Evolutionary conservation across 257 asterid genomes (phyloP).

Genomic region (Solanum acaule): DNA sequence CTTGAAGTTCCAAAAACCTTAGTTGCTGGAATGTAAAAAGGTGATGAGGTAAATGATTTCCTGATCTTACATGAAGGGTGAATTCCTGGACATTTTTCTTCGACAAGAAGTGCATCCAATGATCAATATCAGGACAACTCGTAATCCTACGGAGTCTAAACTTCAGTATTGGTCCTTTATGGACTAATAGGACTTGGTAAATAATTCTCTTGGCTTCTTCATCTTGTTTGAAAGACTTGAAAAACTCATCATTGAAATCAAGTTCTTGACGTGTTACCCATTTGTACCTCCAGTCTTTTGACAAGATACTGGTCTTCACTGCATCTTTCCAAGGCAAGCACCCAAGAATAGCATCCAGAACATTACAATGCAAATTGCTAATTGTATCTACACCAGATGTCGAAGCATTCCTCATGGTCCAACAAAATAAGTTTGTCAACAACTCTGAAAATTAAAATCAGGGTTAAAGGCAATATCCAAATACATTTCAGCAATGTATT

Average conservation of each 20-base stretch:
- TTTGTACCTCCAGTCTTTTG: neutral
- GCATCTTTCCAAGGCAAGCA: neutral
- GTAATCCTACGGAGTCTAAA: neutral
- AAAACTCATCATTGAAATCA: neutral
- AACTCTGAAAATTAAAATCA: neutral
- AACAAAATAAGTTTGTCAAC: too few relatives aligned
- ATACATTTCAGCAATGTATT: neutral
- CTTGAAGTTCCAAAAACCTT: too few relatives aligned
- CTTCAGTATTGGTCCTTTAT: neutral
- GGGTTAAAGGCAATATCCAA: neutral
- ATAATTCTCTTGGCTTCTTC: neutral
- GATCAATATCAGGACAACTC: neutral
- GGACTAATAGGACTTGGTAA: neutral
- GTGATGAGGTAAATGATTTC: too few relatives aligned
- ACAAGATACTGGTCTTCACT: neutral
- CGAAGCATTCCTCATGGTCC: neutral
- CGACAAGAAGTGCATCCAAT: too few relatives aligned
- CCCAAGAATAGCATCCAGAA: neutral
- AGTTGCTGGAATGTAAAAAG: too few relatives aligned
- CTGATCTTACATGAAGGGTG: too few relatives aligned
- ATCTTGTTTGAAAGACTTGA: neutral
- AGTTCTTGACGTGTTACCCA: neutral
- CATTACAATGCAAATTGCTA: neutral
- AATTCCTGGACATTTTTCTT: too few relatives aligned
- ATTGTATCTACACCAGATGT: neutral